Conservation (phyloP, 495 filamentous ascomycete genomes). For the Penicillium lividum region DNA sequence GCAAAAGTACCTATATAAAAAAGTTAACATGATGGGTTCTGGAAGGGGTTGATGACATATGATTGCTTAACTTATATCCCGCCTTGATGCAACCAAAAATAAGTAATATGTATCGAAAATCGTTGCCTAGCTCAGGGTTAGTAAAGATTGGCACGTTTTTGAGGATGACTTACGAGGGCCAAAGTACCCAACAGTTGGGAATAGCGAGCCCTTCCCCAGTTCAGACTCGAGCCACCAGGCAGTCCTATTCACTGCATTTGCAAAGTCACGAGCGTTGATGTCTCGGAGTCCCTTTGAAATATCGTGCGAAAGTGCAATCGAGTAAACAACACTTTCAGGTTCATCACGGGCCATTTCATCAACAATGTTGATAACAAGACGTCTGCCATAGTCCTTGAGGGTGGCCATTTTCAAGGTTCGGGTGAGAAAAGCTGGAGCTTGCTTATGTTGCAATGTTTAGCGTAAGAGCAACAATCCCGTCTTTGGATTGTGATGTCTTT, state of each 20-base stretch:
- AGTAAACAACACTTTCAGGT: conserved; percentile 7
- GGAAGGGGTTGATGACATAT: too few species aligned
- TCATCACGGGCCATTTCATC: conserved; percentile 6
- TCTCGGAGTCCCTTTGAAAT: neutral
- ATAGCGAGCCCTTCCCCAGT: neutral
- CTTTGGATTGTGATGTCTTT: too few species aligned
- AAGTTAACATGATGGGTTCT: too few species aligned
- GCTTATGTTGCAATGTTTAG: too few species aligned
- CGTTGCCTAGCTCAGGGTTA: neutral
- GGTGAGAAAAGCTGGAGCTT: too few species aligned
- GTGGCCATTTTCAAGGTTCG: too few species aligned
- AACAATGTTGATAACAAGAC: conserved; percentile 12
- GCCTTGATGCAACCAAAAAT: conserved; percentile 12
- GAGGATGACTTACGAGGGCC: conserved; percentile 6
- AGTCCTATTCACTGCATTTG: conserved; percentile 13
- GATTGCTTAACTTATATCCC: conserved; percentile 6
- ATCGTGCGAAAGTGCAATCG: conserved; percentile 5
- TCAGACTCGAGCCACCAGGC: conserved; percentile 10
- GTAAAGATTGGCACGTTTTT: neutral
- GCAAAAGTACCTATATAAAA: too few species aligned
- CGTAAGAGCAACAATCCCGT: too few species aligned
- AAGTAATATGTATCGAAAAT: conserved; percentile 11
- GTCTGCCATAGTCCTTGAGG: conserved; percentile 4
- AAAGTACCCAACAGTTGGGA: conserved; percentile 11
- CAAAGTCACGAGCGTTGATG: conserved; percentile 4